phyloP scores from a whole-genome alignment of 2,329 filamentous ascomycete genomes.

The Colletotrichum brevisporum region DNA sequence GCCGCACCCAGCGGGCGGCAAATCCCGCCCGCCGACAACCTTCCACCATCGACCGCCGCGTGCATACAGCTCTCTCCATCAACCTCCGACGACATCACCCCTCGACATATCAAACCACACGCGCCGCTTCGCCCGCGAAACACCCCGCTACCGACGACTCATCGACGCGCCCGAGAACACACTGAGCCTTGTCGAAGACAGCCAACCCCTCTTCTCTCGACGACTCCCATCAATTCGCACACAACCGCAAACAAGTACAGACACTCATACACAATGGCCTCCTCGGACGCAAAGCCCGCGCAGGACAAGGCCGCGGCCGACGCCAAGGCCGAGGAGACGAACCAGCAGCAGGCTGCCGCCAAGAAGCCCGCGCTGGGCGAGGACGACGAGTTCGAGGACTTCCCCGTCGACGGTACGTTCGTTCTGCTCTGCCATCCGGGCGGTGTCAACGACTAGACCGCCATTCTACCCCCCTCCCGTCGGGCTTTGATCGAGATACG shows the following conservation, averaged over 20 bases:
- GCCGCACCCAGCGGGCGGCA: constrained; percentile 31
- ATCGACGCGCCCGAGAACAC: background rate
- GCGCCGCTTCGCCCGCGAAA: constrained; percentile 3
- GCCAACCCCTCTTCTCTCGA: background rate
- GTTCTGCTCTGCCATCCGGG: background rate
- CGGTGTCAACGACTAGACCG: too few species aligned
- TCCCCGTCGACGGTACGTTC: constrained; percentile 88
- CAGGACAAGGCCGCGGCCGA: constrained; percentile 51
- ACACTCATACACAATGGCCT: constrained; percentile 44
- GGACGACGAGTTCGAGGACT: constrained; percentile 99
- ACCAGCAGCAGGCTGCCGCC: constrained; percentile 69
- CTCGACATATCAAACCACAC: background rate
- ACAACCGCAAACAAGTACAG: constrained; percentile 8
- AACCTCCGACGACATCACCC: background rate
- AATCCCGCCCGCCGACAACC: constrained; percentile 38
- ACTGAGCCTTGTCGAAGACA: background rate
- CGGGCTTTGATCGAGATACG: background rate
- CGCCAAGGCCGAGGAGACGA: constrained; percentile 61
- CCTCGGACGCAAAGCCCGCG: constrained; percentile 48
- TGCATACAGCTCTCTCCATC: constrained; percentile 17
- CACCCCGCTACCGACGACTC: background rate
- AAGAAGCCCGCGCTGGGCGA: constrained; percentile 80
- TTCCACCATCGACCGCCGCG: constrained; percentile 15
- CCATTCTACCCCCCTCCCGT: background rate
- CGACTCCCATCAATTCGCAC: background rate